phyloP scores from a whole-genome alignment of 148 eudicot genomes.

The Diospyros kaki region DNA sequence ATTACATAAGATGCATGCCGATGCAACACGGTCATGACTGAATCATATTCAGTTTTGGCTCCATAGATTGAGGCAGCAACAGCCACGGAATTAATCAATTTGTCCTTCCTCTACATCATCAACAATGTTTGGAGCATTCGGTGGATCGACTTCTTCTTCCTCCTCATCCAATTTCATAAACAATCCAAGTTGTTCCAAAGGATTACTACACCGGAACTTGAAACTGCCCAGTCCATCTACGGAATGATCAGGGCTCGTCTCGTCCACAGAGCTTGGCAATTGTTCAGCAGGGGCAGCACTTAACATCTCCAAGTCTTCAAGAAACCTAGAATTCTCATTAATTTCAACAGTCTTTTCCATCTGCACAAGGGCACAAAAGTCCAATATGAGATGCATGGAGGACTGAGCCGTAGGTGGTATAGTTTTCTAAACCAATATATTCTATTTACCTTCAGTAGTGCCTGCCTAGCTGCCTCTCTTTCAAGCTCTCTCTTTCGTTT shows the following conservation, averaged over 20 bases:
- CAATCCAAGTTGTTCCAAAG: conserved; percentile 74
- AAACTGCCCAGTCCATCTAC: conserved; percentile 56
- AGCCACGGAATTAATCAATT: conserved; percentile 28
- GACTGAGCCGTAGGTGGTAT: neutral
- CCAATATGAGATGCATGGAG: neutral
- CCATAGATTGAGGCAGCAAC: neutral
- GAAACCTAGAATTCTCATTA: conserved; percentile 55
- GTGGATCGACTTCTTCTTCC: conserved; percentile 62
- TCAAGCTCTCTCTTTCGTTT: conserved; percentile 58
- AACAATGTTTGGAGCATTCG: conserved; percentile 8
- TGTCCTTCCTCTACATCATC: conserved; percentile 52
- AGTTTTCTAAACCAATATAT: no score
- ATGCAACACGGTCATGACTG: neutral
- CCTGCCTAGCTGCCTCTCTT: conserved; percentile 78
- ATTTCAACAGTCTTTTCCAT: conserved; percentile 81
- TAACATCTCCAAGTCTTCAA: conserved; percentile 60
- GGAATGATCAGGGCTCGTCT: conserved; percentile 53
- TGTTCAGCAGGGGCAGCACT: conserved; percentile 43
- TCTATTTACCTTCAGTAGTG: conserved; percentile 46
- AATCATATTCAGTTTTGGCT: neutral
- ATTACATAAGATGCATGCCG: neutral
- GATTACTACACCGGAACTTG: conserved; percentile 54
- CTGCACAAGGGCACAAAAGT: conserved; percentile 26
- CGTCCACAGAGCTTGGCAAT: conserved; percentile 50
- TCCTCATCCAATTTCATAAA: conserved; percentile 72